Evolutionary conservation across 2,329 filamentous ascomycete species (phyloP).

Genomic region (Thelonectria olida): DNA sequence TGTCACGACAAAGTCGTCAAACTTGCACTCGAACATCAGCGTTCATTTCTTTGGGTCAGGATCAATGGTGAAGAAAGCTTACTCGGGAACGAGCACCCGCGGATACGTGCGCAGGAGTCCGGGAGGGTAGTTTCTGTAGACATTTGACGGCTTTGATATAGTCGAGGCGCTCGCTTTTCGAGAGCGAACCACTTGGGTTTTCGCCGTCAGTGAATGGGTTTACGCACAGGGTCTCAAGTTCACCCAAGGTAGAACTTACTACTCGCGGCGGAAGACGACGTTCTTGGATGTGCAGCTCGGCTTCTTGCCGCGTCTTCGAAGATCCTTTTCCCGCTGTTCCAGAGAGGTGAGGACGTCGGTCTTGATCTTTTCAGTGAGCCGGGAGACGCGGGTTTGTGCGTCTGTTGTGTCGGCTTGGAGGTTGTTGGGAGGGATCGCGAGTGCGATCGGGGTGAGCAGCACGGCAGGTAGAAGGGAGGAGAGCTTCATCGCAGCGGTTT

Average conservation of each 20-base stretch:
- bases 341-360: neutral
- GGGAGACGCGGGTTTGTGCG: neutral
- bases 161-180: neutral
- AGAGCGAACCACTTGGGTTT: neutral
- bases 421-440: too few relatives aligned
- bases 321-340: neutral
- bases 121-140: neutral
- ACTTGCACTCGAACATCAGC: neutral
- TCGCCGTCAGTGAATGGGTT: neutral
- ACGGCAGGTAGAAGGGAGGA: neutral
- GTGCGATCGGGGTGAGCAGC: neutral
- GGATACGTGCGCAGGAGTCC: neutral
- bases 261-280: neutral
- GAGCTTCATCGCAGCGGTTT: neutral
- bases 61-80: neutral
- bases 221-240: too few relatives aligned
- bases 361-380: neutral
- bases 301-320: neutral
- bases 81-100: neutral
- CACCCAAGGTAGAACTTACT: too few relatives aligned
- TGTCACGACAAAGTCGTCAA: neutral
- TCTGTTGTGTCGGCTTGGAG: neutral
- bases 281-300: neutral
- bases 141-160: neutral
- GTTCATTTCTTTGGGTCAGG: too few relatives aligned